Evolutionary conservation across 1,284 basidiomycete genomes (phyloP).

Genomic region (Jaminaea rosea): DNA sequence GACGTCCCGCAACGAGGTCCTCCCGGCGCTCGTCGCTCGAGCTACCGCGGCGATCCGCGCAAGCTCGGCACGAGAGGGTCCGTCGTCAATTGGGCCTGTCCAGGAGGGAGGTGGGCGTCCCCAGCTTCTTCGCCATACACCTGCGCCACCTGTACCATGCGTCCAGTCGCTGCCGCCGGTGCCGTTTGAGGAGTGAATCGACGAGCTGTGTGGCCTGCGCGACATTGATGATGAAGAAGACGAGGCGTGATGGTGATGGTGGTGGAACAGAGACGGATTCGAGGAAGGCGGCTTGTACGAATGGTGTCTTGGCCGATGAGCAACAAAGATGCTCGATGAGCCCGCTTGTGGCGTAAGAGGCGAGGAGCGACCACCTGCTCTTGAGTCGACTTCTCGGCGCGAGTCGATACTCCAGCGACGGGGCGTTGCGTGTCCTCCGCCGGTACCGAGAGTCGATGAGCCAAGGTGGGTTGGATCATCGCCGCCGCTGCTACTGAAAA

Average conservation of each 20-base stretch:
- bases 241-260: background rate
- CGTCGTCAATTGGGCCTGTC: conserved; percentile 31
- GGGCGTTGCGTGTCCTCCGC: background rate
- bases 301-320: conserved; percentile 32
- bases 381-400: conserved; percentile 2
- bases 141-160: conserved; percentile 9
- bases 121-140: conserved; percentile 34
- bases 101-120: conserved; percentile 38
- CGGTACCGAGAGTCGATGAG: background rate
- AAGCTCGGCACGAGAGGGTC: conserved; percentile 6
- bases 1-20: conserved; percentile 30
- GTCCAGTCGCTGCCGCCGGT: background rate
- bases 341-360: background rate
- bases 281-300: conserved; percentile 39
- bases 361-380: background rate
- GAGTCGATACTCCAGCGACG: background rate
- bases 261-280: conserved; percentile 19
- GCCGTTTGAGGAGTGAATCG: background rate
- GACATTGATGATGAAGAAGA: background rate
- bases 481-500: background rate
- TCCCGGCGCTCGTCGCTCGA: background rate
- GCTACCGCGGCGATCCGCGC: background rate
- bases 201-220: background rate
- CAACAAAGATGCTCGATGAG: conserved; percentile 31
- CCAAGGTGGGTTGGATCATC: conserved; percentile 1